Evolutionary conservation across 768 basidiomycete genomes (phyloP).

Genomic region (Suillus luteus): DNA sequence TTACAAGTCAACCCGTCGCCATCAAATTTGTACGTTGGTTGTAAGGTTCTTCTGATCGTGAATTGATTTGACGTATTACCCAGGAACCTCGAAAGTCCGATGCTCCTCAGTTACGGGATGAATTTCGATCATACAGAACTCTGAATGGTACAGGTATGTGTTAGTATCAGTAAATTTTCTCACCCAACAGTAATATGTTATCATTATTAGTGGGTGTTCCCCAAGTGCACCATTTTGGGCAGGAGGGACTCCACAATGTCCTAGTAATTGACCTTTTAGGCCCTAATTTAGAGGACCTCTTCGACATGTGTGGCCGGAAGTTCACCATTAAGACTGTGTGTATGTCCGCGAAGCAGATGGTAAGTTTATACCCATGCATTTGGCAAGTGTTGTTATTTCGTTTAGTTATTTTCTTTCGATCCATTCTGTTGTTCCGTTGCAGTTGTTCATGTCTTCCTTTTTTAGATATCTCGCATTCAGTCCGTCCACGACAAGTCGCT

Average conservation of each 20-base stretch:
- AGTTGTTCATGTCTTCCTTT: conserved; percentile 8
- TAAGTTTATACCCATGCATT: conserved; percentile 38
- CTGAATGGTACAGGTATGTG: conserved; percentile 83
- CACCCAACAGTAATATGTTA: conserved; percentile 15
- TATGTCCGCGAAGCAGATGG: conserved; percentile 99
- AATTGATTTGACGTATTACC: conserved; percentile 16
- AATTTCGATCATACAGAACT: conserved; percentile 96
- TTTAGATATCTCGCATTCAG: conserved; percentile 91
- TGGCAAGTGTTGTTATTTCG: neutral
- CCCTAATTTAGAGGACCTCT: conserved; percentile 96
- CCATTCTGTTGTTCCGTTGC: conserved; percentile 14
- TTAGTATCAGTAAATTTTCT: conserved; percentile 15
- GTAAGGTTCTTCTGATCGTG: conserved; percentile 4
- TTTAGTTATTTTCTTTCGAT: conserved; percentile 6
- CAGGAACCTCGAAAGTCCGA: conserved; percentile 97
- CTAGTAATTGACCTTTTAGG: conserved; percentile 93
- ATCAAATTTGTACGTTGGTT: conserved; percentile 86
- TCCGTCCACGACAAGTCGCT: conserved; percentile 98
- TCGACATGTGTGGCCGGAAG: conserved; percentile 99
- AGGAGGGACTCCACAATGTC: conserved; percentile 97
- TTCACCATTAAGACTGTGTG: conserved; percentile 98
- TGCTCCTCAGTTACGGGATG: conserved; percentile 95
- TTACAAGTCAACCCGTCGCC: conserved; percentile 86
- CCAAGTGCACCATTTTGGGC: conserved; percentile 98
- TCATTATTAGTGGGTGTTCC: conserved; percentile 83